These are phyloP conservation scores for Wolfiporia cocos DNA, from an alignment of 1,284 basidiomycete genomes.

Conservation along the genomic window DNA sequence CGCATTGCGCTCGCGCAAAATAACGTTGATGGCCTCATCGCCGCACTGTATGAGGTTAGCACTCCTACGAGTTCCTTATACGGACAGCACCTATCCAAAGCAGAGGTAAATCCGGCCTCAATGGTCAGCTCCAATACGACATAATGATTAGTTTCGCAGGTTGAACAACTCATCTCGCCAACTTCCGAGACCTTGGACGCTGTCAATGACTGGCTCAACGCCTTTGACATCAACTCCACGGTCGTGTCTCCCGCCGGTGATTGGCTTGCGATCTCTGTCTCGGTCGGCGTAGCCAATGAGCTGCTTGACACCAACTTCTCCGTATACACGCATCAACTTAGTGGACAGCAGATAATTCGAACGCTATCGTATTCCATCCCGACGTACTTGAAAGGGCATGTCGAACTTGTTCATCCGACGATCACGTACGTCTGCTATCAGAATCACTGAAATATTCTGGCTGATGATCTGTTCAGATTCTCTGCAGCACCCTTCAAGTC, in stretches of 20 bases:
- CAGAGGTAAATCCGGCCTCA: too few species aligned
- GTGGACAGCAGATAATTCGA: constrained; percentile 26
- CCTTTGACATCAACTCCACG: constrained; percentile 24
- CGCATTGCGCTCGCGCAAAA: constrained; percentile 24
- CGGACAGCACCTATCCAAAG: constrained; percentile 25
- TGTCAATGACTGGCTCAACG: constrained; percentile 29
- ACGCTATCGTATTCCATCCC: constrained; percentile 39
- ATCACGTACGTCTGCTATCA: constrained; percentile 20
- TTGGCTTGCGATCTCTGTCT: constrained; percentile 15
- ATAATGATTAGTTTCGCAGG: too few species aligned
- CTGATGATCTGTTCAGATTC: constrained; percentile 10
- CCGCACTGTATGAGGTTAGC: constrained; percentile 20
- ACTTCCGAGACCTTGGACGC: constrained; percentile 24
- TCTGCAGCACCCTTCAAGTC: constrained; percentile 11
- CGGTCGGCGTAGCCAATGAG: constrained; percentile 27
- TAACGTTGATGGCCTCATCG: constrained; percentile 26
- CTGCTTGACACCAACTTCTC: constrained; percentile 34
- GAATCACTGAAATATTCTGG: background rate
- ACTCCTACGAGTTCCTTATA: constrained; percentile 26
- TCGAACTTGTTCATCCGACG: constrained; percentile 37
- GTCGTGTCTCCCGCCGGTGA: constrained; percentile 20
- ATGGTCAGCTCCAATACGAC: background rate
- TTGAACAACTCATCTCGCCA: constrained; percentile 31
- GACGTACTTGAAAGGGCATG: constrained; percentile 27
- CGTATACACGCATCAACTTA: constrained; percentile 30